Conservation (phyloP, 1,284 basidiomycete genomes). For the Chiua sp. region DNA sequence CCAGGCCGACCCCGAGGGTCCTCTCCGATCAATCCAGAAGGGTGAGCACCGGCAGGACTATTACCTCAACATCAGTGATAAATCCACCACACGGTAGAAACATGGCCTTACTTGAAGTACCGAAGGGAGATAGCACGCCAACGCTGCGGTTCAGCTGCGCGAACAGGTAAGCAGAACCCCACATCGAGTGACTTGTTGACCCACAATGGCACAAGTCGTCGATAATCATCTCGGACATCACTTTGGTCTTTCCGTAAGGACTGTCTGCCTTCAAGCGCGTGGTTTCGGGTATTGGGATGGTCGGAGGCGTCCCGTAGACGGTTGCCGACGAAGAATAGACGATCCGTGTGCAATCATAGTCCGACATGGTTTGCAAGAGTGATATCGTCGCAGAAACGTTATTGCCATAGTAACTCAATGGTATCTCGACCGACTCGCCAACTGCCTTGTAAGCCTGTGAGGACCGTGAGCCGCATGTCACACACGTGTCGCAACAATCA, state of each 20-base stretch:
- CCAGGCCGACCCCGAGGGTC: slow-evolving; percentile 95
- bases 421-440: slow-evolving; percentile 96
- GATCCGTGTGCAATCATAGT: slow-evolving; percentile 82
- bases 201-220: slow-evolving; percentile 86
- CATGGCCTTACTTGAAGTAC: slow-evolving; percentile 89
- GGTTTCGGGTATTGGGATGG: slow-evolving; percentile 94
- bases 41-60: slow-evolving; percentile 96
- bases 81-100: neutral
- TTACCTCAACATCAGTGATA: slow-evolving; percentile 7
- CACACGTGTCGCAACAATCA: slow-evolving; percentile 20
- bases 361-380: slow-evolving; percentile 86
- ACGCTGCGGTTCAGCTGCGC: slow-evolving; percentile 65
- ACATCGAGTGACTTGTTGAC: slow-evolving; percentile 28
- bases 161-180: slow-evolving; percentile 12
- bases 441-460: slow-evolving; percentile 95
- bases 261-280: slow-evolving; percentile 91
- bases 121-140: slow-evolving; percentile 88
- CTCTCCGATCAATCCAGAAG: slow-evolving; percentile 95
- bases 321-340: slow-evolving; percentile 99
- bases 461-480: neutral
- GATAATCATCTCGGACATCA: slow-evolving; percentile 92
- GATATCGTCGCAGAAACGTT: slow-evolving; percentile 88
- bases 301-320: slow-evolving; percentile 96
- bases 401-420: slow-evolving; percentile 91
- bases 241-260: slow-evolving; percentile 95